Base-by-base conservation (phyloP, 116 monocot species). In the Thalassia testudinum region DNA sequence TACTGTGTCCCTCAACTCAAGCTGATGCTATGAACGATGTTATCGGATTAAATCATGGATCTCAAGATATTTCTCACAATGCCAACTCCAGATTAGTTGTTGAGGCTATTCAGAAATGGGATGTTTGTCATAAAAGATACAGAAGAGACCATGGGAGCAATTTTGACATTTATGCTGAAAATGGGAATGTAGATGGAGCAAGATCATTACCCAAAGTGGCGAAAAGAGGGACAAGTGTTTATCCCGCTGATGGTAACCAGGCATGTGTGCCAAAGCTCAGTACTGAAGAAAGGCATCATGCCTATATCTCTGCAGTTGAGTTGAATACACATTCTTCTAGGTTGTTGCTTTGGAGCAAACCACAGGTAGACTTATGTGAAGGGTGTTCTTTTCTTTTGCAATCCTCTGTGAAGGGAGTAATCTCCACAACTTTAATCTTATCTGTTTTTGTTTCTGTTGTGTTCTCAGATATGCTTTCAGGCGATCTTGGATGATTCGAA, bases 21-120 rank as follows among this genome's bases (percentile, higher is more conserved):
- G 66, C 73, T 43, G 67, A 70, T 66, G 69, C 72, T 64, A 53
- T 50, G 15, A 53, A 62, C 58, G 73, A 73, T 57, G 2, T 67
- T 16, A 58, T 78, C 27, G 66, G 75, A 12, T 50, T 62, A 37
- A 64, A 43, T 25, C n/a, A 69, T 30, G 27, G 61, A 20, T 73
- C 65, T 37, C 57, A 66, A 52, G 73, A 60, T 23, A 27, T 70
- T 27, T 19, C 43, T 13, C 62, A 60, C 23, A 76, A 73, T 62
- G 43, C 54, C 42, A 73, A 86, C 59, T 42, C 58, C 14, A 65
- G 71, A 34, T 74, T 79, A 58, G 69, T 85, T 55, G 76, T 91
- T 30, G 86, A 91, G 63, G 73, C 86, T 34, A 60, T 91, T 50
- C 73, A 85, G 56, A 91, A 91, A 43, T 91, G 91, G 91, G 91